Evolutionary conservation across 1,284 basidiomycete species (phyloP), one percentile per base, ranked within the genome.

Genomic region (Trametes polyzona): DNA sequence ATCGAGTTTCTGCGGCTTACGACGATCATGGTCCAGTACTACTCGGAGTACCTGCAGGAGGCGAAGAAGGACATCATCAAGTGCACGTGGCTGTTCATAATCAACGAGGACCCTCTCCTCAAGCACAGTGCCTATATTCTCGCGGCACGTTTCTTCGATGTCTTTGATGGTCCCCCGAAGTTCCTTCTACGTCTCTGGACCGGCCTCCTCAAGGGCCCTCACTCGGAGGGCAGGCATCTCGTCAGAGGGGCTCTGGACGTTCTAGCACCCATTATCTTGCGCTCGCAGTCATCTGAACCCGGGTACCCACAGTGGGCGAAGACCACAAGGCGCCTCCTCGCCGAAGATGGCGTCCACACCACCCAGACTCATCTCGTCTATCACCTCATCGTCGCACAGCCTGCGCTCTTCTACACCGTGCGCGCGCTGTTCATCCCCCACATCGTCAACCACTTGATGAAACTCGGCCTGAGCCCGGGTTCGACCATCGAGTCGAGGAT

Each of bases 161-260:
- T 86, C 2, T 97, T 93, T 72, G 93, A 94, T 43, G 93, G 90
- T 4, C 96, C 97, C 0, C 82, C 87, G 63, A 98, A 98, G 74
- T 97, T 99, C 72, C 88, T 98, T 44, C 79, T 96, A 41, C 86
- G 93, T n/a, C 93, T 96, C 26, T 98, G 96, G 93, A 88, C 88
- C 16, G 95, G 93, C 10, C 78, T 99, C n/a, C 80, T 99, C 57
- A 90, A 93, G 32, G 85, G 90, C 47, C 87, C 89, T 64, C 82
- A 94, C 72, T 76, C 89, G 67, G 87, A 95, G 67, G 94, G 95
- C 51, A 91, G 93, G 59, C 74, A 84, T 1, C 79, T 94, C 30
- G 89, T 95, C 59, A 88, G 93, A 47, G 90, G 94, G 68, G 96
- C 96, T 0, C 81, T 99, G 51, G 91, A 96, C 59, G 93, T 92